A percentile compares a stretch with the other conserved stretches of the same genome.
Evolutionary conservation across 2,329 filamentous ascomycete genomes (phyloP).

Genomic region (Grosmannia serpens): DNA sequence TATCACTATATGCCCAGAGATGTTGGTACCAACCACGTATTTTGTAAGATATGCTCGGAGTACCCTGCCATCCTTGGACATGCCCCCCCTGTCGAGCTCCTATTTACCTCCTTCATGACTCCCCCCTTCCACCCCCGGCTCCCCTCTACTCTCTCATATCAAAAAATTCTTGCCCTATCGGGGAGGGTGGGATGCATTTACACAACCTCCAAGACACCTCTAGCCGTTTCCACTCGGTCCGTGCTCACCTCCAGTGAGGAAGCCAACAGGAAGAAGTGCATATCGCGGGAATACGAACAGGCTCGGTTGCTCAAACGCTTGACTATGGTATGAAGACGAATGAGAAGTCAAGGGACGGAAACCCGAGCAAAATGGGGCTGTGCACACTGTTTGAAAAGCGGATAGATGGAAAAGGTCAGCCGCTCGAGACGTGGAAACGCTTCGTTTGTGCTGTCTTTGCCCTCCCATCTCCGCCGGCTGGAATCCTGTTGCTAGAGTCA

Average conservation of each 20-base stretch:
- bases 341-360: background rate
- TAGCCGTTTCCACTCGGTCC: background rate
- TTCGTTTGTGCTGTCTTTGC: background rate
- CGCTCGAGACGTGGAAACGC: background rate
- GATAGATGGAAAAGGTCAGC: background rate
- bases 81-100: background rate
- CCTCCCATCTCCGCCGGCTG: background rate
- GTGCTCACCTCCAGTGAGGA: background rate
- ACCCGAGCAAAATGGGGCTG: background rate
- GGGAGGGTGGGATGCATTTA: background rate
- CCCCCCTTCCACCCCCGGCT: background rate
- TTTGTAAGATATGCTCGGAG: background rate
- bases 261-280: background rate
- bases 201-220: slow-evolving; percentile 5
- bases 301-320: slow-evolving; percentile 1
- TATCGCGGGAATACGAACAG: background rate
- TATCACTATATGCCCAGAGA: background rate
- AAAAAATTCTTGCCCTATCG: background rate
- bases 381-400: background rate
- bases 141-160: background rate
- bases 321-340: background rate
- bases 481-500: background rate
- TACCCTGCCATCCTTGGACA: background rate
- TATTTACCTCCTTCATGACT: background rate
- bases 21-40: too few species aligned